Percentiles rank a stretch among this genome's conserved stretches.
Conservation (phyloP, 2,329 filamentous ascomycete species). For the Sphaerostilbella broomeana region DNA sequence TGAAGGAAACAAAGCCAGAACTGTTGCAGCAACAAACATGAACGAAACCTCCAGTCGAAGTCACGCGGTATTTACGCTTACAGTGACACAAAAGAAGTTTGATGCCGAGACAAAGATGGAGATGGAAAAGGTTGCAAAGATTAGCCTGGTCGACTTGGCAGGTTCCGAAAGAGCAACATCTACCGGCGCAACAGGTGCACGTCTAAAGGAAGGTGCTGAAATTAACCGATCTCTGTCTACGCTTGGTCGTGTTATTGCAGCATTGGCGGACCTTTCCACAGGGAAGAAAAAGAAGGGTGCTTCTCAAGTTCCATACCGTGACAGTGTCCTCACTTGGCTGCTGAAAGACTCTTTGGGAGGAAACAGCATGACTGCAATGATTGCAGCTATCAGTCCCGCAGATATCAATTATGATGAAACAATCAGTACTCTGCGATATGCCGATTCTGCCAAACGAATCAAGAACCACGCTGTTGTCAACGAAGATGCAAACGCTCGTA, state of each 20-base stretch:
- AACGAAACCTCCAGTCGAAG: conserved; percentile 98
- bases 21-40: conserved; percentile 98
- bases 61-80: conserved; percentile 95
- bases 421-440: conserved; percentile 88
- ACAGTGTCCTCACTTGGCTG: conserved; percentile 93
- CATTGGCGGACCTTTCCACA: conserved; percentile 82
- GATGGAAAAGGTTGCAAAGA: conserved; percentile 95
- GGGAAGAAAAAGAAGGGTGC: conserved; percentile 73
- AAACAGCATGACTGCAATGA: conserved; percentile 99
- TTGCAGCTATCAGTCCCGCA: conserved; percentile 94
- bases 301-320: conserved; percentile 85
- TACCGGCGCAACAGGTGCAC: conserved; percentile 89
- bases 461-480: conserved; percentile 99
- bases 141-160: conserved; percentile 94
- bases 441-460: conserved; percentile 96
- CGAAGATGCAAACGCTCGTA: conserved; percentile 95
- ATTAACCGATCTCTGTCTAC: conserved; percentile 97
- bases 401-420: conserved; percentile 99
- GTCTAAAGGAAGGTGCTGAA: conserved; percentile 94
- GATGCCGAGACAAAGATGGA: conserved; percentile 94
- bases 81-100: conserved; percentile 86
- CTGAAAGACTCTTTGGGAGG: conserved; percentile 94
- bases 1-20: conserved; percentile 97
- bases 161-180: conserved; percentile 97
- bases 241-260: conserved; percentile 92